Evolutionary conservation across 179 eudicot genomes (phyloP).

Genomic region (Gypsophila paniculata): DNA sequence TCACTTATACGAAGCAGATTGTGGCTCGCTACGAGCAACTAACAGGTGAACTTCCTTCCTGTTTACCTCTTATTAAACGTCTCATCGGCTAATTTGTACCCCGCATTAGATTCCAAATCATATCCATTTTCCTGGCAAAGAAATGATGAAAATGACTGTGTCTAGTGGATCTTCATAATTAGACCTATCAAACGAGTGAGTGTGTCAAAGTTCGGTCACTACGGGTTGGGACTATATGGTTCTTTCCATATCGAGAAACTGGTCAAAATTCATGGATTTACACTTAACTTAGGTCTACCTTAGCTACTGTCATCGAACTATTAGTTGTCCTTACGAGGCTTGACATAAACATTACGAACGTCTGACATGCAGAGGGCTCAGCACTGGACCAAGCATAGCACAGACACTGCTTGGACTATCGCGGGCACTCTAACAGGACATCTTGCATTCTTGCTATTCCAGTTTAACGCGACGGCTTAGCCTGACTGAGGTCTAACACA

Average conservation of each 20-base stretch:
- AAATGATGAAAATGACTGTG: not conserved
- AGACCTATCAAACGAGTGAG: no score
- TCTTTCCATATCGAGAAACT: no score
- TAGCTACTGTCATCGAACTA: no score
- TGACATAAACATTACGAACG: not conserved
- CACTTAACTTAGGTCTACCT: no score
- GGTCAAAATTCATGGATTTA: no score
- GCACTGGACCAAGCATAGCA: conserved; percentile 19
- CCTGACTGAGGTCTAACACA: conserved; percentile 11
- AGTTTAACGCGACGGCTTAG: conserved; percentile 2
- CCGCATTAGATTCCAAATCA: not conserved
- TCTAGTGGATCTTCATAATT: no score
- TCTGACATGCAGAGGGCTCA: conserved; percentile 23
- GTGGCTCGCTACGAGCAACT: conserved; percentile 58
- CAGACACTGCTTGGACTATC: not conserved
- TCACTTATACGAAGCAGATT: conserved; percentile 83
- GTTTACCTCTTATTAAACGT: not conserved
- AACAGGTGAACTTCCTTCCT: conserved; percentile 27
- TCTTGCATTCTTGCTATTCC: not conserved
- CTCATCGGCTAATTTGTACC: not conserved
- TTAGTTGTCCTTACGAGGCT: not conserved
- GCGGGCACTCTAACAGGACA: conserved; percentile 8
- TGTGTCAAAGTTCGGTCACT: no score
- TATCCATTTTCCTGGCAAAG: not conserved
- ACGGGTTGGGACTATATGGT: no score